Evolutionary conservation across 768 basidiomycete genomes (phyloP), one percentile per base, ranked within the genome.

Genomic region (Scleroderma citrinum): DNA sequence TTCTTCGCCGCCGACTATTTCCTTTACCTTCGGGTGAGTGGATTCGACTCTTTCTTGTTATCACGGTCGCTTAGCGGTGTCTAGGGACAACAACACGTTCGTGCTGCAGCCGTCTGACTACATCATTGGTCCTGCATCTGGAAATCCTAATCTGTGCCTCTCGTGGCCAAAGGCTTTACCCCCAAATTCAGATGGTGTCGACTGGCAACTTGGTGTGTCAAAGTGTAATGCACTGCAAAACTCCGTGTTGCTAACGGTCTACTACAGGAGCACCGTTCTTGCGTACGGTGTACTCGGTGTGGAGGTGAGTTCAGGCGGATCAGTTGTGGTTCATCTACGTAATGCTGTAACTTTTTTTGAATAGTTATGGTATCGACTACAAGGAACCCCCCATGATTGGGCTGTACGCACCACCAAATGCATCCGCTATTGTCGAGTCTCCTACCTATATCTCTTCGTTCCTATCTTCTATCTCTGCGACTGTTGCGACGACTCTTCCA

Each of bases 301-400:
- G 79, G 73, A 88, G 83, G 87, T 85, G 54, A 51, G 61, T 47
- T 14, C 2, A 17, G n/a, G 20, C 21, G 24, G 8, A 39, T 29
- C 30, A 20, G 16, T 20, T 35, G 10, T 34, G 14, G n/a, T n/a
- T 29, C 44, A 3, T 21, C 42, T 26, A 39, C 26, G 48, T 48
- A 26, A 47, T 44, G 7, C 24, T 13, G 51, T 56, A n/a, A n/a
- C n/a, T 17, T 53, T 14, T 26, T n/a, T 23, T 14, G 19, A 30
- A 20, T 49, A 90, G 87, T 60, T 87, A 80, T 52, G 88, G 88
- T 6, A 88, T 91, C 54, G 75, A 85, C 56, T 64, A 67, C 31
- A 81, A 82, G 52, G 88, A 91, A 61, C 72, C 85, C 7, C 88
- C 88, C 16, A 71, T 86, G 66, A 80, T 91, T 49, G 88, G 88